Percentiles rank a stretch among this genome's conserved stretches.
Conservation (phyloP, 441 rosid genomes). For the Macaranga tanarius region DNA sequence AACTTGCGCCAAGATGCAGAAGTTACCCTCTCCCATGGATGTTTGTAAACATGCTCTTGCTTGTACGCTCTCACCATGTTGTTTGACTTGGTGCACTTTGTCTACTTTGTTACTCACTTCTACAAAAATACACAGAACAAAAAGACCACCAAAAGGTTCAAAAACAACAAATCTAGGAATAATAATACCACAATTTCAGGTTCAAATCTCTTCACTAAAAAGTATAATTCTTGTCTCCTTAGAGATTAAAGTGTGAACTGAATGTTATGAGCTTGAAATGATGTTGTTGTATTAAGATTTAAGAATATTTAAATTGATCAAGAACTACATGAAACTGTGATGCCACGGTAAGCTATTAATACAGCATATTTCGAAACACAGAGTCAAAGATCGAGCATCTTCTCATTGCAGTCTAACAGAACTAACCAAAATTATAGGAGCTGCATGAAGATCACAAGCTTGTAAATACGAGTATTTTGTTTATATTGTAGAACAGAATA, state of each 20-base stretch:
- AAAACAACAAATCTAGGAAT: background rate
- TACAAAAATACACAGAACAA: background rate
- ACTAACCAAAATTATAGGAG: background rate
- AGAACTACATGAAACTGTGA: background rate
- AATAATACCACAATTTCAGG: background rate
- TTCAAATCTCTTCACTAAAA: background rate
- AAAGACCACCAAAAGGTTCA: background rate
- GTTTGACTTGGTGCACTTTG: background rate
- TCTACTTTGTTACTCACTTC: background rate
- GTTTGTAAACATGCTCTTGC: conserved; percentile 91
- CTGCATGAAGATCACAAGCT: background rate
- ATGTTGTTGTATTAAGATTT: no score
- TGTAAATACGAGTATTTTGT: background rate
- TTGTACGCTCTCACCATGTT: conserved; percentile 75
- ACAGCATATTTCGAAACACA: background rate
- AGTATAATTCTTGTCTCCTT: no score
- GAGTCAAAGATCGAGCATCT: background rate
- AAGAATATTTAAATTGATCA: background rate
- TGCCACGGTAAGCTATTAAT: background rate
- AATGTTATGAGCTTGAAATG: background rate
- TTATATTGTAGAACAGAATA: background rate
- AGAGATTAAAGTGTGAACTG: background rate
- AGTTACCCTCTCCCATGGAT: conserved; percentile 95
- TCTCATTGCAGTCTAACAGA: background rate
- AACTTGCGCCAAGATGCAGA: conserved; percentile 98